Evolutionary conservation across 1,139 yeast genomes (phyloP), one percentile per base, ranked within the genome.

Genomic region (Geotrichum cucujoidarum): DNA sequence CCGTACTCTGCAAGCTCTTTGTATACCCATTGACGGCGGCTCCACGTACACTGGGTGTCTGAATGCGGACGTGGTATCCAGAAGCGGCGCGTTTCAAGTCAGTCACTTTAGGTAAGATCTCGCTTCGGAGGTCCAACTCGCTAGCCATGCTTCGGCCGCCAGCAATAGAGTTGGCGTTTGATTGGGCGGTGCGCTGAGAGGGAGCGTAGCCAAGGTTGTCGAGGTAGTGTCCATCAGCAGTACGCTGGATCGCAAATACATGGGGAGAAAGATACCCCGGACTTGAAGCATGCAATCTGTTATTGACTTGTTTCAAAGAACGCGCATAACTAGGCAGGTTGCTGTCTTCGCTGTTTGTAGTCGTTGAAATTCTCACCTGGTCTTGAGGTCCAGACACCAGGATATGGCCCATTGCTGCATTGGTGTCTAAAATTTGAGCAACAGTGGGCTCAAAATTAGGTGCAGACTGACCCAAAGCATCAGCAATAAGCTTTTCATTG

Each of bases 11-110:
- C 8, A 43, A 42, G 27, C 55, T 51, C 4, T 25, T 25, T 7
- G 50, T 32, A 20, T 40, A 39, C 13, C 43, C 25, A 10, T 31
- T 24, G 33, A 20, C 22, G 20, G 22, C 21, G 14, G 3, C 33
- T n/a, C 33, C 33, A n/a, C 13, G 5, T 17, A 18, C 7, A 34
- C 27, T 14, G 17, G 27, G 35, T n/a, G 16, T 43, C 13, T 35
- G 49, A 38, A 39, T 10, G 5, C 50, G 44, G 35, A 52, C 45
- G 22, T 41, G 40, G 27, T 47, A 48, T 7, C 61, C 62, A 14
- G 58, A 50, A 1, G 60, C 61, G 1, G 59, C 59, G 16, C 57
- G 50, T 44, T 57, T 57, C 27, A 60, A 51, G 33, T 60, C 63
- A 13, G 45, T 38, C 7, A 60, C 60, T n/a, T 52, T 47, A 8